Conservation (phyloP, 2,329 filamentous ascomycete genomes). For the Harringtonia aguacate region DNA sequence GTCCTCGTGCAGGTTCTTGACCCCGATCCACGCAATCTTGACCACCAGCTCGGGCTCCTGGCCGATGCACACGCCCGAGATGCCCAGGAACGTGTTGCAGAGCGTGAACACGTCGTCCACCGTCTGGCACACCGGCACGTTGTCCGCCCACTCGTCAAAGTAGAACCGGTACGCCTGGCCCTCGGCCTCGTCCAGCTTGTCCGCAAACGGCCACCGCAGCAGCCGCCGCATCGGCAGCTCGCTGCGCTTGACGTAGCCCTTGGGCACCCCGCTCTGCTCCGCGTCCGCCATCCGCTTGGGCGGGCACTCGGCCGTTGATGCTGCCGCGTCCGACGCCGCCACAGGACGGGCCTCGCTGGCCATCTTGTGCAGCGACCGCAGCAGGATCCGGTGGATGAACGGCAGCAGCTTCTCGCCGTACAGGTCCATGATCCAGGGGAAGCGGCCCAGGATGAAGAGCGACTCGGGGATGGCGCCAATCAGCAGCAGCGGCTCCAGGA, state of each 20-base stretch:
- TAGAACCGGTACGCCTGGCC: constrained; percentile 84
- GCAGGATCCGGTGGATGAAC: constrained; percentile 72
- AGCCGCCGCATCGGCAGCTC: constrained; percentile 53
- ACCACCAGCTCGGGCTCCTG: constrained; percentile 67
- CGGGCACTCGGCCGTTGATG: constrained; percentile 18
- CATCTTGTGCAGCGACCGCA: constrained; percentile 72
- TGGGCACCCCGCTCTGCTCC: constrained; percentile 58
- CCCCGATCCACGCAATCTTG: constrained; percentile 79
- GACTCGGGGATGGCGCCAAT: constrained; percentile 91
- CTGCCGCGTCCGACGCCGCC: constrained; percentile 17
- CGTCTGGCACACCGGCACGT: constrained; percentile 79
- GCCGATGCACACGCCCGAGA: constrained; percentile 83
- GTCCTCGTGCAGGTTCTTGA: constrained; percentile 62
- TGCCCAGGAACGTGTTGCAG: constrained; percentile 72
- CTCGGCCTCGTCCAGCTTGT: constrained; percentile 64
- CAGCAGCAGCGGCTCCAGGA: constrained; percentile 76
- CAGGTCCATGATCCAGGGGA: constrained; percentile 82
- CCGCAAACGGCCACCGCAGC: constrained; percentile 75
- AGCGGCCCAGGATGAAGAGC: constrained; percentile 76
- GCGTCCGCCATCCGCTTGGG: constrained; percentile 34
- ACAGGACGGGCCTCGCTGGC: constrained; percentile 35
- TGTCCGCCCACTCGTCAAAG: constrained; percentile 95
- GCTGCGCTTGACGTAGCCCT: constrained; percentile 55
- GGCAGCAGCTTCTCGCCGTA: constrained; percentile 67
- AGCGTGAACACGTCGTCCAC: constrained; percentile 86